phyloP scores from a whole-genome alignment of 1,284 basidiomycete genomes.

The Moniliophthora roreri region DNA sequence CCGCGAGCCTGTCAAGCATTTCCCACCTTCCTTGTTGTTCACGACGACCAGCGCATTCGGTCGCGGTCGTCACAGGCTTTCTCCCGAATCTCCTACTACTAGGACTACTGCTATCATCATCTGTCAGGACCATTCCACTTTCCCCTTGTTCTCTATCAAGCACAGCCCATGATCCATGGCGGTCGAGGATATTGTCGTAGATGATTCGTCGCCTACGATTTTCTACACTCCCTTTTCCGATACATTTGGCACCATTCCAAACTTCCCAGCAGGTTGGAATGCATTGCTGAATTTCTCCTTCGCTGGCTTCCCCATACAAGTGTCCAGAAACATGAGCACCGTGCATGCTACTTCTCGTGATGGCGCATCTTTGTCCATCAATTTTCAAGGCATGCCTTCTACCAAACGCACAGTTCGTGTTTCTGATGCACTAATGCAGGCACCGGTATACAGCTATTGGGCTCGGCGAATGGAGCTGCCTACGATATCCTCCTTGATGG shows the following conservation, averaged over 20 bases:
- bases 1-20: too few species aligned
- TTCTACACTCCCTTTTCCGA: constrained; percentile 59
- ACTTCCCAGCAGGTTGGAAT: constrained; percentile 63
- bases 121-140: neutral
- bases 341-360: constrained; percentile 58
- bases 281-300: constrained; percentile 54
- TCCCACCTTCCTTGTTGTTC: too few species aligned
- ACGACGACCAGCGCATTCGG: too few species aligned
- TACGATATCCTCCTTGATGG: constrained; percentile 52
- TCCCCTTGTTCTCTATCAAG: neutral
- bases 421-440: constrained; percentile 34
- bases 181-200: constrained; percentile 50
- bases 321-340: constrained; percentile 55
- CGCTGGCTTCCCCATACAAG: constrained; percentile 38
- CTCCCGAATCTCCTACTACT: too few species aligned
- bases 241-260: constrained; percentile 45
- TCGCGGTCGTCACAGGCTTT: too few species aligned
- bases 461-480: constrained; percentile 37
- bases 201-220: constrained; percentile 67
- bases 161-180: constrained; percentile 52
- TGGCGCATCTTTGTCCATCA: constrained; percentile 52
- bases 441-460: constrained; percentile 53
- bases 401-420: neutral
- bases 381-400: constrained; percentile 58
- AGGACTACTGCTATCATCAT: too few species aligned